A percentile compares a stretch with the other conserved stretches of the same genome.
Conservation (phyloP, 352 stramenopile species). For the Phytophthora litchii region DNA sequence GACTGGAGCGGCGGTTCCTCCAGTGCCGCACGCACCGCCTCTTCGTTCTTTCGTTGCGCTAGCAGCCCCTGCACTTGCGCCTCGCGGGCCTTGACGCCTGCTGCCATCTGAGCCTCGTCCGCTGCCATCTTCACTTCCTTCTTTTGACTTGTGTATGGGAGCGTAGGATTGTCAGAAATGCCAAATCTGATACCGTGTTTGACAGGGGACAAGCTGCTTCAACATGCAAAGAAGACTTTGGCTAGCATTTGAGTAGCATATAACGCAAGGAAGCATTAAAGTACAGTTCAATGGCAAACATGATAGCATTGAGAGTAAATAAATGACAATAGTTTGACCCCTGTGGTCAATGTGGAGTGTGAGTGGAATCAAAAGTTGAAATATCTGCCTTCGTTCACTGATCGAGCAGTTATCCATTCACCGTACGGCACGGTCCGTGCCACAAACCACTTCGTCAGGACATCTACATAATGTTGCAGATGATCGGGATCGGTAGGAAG, state of each 20-base stretch:
- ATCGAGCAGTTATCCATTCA: neutral
- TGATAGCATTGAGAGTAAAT: conserved; percentile 10
- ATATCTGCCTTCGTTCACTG: neutral
- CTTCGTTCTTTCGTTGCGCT: conserved; percentile 81
- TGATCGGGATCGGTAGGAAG: conserved; percentile 66
- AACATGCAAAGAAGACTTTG: too few relatives aligned
- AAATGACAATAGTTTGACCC: neutral
- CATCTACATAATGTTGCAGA: conserved; percentile 67
- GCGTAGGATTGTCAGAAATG: conserved; percentile 11
- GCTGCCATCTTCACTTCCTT: conserved; percentile 48
- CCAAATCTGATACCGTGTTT: conserved; percentile 30
- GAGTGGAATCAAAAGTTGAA: too few relatives aligned
- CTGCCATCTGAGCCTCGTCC: conserved; percentile 60
- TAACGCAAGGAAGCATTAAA: neutral
- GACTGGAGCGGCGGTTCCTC: conserved; percentile 73
- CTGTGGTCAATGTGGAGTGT: neutral
- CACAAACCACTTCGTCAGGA: neutral
- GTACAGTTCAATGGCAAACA: neutral
- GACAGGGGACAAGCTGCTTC: conserved; percentile 19
- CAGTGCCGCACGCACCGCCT: conserved; percentile 74
- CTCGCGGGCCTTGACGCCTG: conserved; percentile 62
- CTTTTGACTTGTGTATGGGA: conserved; percentile 17
- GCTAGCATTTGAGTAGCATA: too few relatives aligned
- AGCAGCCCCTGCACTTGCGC: conserved; percentile 75
- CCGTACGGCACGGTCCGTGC: too few relatives aligned